These are phyloP conservation scores for Herpetomonas tarakana DNA, from an alignment of 208 protist genomes.

Conservation along the genomic window DNA sequence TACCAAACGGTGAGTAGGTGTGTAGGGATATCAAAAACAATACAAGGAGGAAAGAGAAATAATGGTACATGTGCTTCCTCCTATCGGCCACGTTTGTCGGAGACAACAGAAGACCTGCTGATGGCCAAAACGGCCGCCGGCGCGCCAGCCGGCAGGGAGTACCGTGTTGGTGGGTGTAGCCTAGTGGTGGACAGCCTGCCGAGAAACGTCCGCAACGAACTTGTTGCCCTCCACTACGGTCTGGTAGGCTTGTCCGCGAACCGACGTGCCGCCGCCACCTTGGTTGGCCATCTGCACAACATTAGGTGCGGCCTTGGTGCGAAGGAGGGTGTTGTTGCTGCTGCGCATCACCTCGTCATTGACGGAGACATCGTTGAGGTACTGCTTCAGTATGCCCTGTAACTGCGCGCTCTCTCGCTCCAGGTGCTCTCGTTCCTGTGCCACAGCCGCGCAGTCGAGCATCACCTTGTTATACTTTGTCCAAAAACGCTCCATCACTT, in stretches of 20 bases:
- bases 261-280: neutral
- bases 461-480: slow-evolving; percentile 95
- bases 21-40: no score
- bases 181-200: slow-evolving; percentile 40
- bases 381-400: slow-evolving; percentile 90
- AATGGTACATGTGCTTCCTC: neutral
- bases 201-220: slow-evolving; percentile 56
- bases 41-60: neutral
- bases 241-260: slow-evolving; percentile 27
- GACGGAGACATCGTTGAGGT: slow-evolving; percentile 95
- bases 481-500: slow-evolving; percentile 93
- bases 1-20: no score
- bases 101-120: no score
- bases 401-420: slow-evolving; percentile 90
- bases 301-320: slow-evolving; percentile 36
- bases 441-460: slow-evolving; percentile 93
- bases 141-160: no score
- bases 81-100: no score
- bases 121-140: no score
- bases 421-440: slow-evolving; percentile 86
- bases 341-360: slow-evolving; percentile 88
- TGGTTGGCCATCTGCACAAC: slow-evolving; percentile 60
- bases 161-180: no score
- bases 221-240: slow-evolving; percentile 86
- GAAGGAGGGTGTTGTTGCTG: slow-evolving; percentile 55